A percentile compares a stretch with the other conserved stretches of the same genome.
Conservation (phyloP, 495 filamentous ascomycete species). For the Penicillium mononematosum region DNA sequence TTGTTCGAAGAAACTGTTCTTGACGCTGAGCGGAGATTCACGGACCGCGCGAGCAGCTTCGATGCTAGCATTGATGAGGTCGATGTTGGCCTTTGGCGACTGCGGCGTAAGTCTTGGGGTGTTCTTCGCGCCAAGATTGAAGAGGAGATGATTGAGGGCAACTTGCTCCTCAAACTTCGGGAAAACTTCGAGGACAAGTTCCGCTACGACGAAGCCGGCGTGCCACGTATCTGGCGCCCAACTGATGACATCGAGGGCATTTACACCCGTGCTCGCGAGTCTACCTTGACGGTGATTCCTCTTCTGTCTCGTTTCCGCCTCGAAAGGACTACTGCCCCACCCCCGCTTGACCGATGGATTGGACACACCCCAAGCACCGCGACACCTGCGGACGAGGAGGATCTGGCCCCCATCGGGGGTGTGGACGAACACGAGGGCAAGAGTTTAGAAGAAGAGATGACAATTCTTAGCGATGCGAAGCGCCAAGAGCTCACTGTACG, state of each 20-base stretch:
- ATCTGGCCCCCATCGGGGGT: slow-evolving; percentile 79
- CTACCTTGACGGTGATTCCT: slow-evolving; percentile 84
- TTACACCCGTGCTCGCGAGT: slow-evolving; percentile 87
- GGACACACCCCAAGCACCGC: slow-evolving; percentile 74
- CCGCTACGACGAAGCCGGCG: slow-evolving; percentile 92
- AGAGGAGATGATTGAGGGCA: slow-evolving; percentile 97
- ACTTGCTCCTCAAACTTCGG: slow-evolving; percentile 88
- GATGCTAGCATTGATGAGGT: slow-evolving; percentile 90
- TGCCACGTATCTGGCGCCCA: slow-evolving; percentile 94
- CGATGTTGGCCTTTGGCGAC: slow-evolving; percentile 86
- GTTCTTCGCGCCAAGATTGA: slow-evolving; percentile 88
- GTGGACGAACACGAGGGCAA: slow-evolving; percentile 91
- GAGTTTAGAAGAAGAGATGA: slow-evolving; percentile 93
- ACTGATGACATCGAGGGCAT: slow-evolving; percentile 95
- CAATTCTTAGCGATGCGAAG: slow-evolving; percentile 84
- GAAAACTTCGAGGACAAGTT: slow-evolving; percentile 99
- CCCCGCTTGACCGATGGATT: slow-evolving; percentile 78
- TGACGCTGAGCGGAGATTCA: slow-evolving; percentile 81
- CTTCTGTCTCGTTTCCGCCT: slow-evolving; percentile 83
- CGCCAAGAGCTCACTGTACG: slow-evolving; percentile 84
- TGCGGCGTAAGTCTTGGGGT: slow-evolving; percentile 91
- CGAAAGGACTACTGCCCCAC: slow-evolving; percentile 64
- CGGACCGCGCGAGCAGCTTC: slow-evolving; percentile 84
- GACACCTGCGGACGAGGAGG: slow-evolving; percentile 83
- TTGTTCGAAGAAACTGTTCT: slow-evolving; percentile 80